These are phyloP conservation scores for Periconia macrospinosa DNA, from an alignment of 2,329 filamentous ascomycete genomes.

Conservation along the genomic window DNA sequence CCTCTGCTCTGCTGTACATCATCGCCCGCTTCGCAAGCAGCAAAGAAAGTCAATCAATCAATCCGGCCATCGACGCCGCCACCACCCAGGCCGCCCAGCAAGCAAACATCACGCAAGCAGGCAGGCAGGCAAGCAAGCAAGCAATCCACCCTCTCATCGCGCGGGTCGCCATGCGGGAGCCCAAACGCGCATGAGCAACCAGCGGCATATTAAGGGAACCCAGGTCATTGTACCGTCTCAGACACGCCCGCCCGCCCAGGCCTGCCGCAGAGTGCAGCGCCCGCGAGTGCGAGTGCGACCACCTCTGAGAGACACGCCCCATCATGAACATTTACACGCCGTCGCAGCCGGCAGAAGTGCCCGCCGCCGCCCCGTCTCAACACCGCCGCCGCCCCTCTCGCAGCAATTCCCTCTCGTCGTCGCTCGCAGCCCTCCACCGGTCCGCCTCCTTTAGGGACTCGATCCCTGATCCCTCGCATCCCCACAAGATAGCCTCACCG, in stretches of 20 bases:
- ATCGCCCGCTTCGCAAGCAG: not conserved
- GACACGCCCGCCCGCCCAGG: constrained; percentile 25
- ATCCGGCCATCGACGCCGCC: no score
- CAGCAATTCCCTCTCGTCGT: constrained; percentile 49
- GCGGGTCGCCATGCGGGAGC: constrained; percentile 31
- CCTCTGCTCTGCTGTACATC: not conserved
- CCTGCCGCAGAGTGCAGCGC: not conserved
- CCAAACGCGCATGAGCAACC: constrained; percentile 21
- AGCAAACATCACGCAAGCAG: no score
- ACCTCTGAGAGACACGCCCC: constrained; percentile 1
- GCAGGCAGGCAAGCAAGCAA: no score
- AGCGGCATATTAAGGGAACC: constrained; percentile 10
- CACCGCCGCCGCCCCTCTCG: constrained; percentile 35
- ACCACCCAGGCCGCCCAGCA: no score
- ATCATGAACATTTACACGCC: constrained; percentile 28
- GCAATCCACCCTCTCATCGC: not conserved
- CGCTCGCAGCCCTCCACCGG: constrained; percentile 45
- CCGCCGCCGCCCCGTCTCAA: constrained; percentile 9
- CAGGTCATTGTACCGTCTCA: constrained; percentile 27
- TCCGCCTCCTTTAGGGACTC: constrained; percentile 43
- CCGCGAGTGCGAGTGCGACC: not conserved
- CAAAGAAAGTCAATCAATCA: no score
- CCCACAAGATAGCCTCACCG: constrained; percentile 30
- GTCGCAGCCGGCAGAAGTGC: constrained; percentile 15
- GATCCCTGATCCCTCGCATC: constrained; percentile 27